Base-by-base conservation (phyloP, 2,329 filamentous ascomycete genomes). In the Cordyceps javanica region DNA sequence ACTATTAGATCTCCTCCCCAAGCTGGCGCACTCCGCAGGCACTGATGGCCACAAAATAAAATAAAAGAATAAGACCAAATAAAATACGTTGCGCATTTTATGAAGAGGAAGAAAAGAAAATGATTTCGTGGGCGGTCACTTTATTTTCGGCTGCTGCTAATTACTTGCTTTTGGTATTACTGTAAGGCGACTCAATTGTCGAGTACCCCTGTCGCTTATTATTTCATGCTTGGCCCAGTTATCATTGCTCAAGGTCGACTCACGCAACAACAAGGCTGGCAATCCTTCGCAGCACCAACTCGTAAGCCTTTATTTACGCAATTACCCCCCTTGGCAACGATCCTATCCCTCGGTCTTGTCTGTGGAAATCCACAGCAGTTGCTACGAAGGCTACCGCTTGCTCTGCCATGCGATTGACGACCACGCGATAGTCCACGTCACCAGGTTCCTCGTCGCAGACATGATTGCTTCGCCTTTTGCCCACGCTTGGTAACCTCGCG, bases 401-500 rank as follows among this genome's bases (percentile, higher is more conserved):
- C 41, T 55, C 21, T 38, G 25, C 21, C 41, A 46, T 55, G 42
- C 52, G 30, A 55, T 55, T 46, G 41, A 39, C 41, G 39, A 21
- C 21, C 14, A 21, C 52, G 26, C 39, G 28, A 44, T 44, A 54
- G 51, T 36, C 51, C 28, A 34, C 38, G 26, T 54, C 51, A 34
- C 51, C 21, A 2, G 21, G 28, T 16, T 32, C 21, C 21, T 23
- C 19, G 19, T 25, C 42, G 49, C 36, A 41, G 52, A 46, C 30
- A 55, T 55, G 52, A 39, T 46, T 36, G 52, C 42, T 55, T 38
- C 19, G 32, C 41, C 30, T 28, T 16, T 16, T 19, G 16, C 21
- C 52, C 32, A 46, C 32, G 41, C 41, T 28, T 38, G 26, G 30
- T 55, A 36, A 39, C n/a, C 30, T 38, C 30, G 52, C 52, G 52